phyloP scores from a whole-genome alignment of 192 early-diverging fungal genomes.

The Umbelopsis isabellina region DNA sequence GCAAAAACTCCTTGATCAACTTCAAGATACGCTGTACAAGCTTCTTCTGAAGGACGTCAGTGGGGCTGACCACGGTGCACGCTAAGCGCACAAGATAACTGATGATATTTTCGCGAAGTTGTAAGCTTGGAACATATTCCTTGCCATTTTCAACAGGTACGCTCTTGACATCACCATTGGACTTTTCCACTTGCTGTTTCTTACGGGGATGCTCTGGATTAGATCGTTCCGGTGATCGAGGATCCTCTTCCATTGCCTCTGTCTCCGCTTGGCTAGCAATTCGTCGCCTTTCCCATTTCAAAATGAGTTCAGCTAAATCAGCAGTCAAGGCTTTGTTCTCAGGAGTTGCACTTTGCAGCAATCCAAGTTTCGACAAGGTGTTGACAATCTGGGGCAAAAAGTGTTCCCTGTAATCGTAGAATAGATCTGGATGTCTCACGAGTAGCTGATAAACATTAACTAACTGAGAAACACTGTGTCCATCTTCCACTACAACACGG shows the following conservation, averaged over 20 bases:
- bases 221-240: slow-evolving; percentile 17
- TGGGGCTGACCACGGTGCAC: slow-evolving; percentile 57
- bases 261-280: slow-evolving; percentile 36
- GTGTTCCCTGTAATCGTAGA: slow-evolving; percentile 86
- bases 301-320: slow-evolving; percentile 88
- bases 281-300: slow-evolving; percentile 85
- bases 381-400: slow-evolving; percentile 91
- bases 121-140: slow-evolving; percentile 52
- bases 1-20: slow-evolving; percentile 65
- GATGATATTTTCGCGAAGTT: slow-evolving; percentile 58
- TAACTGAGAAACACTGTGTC: slow-evolving; percentile 86
- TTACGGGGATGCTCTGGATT: slow-evolving; percentile 27
- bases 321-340: slow-evolving; percentile 87
- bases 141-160: slow-evolving; percentile 20
- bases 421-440: slow-evolving; percentile 85
- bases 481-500: slow-evolving; percentile 90
- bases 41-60: slow-evolving; percentile 40
- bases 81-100: slow-evolving; percentile 71
- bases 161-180: slow-evolving; percentile 37
- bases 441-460: slow-evolving; percentile 92
- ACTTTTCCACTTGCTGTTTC: slow-evolving; percentile 30
- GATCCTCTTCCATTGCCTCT: slow-evolving; percentile 24
- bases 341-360: slow-evolving; percentile 80
- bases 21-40: slow-evolving; percentile 64
- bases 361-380: slow-evolving; percentile 83